phyloP scores from a whole-genome alignment of 1,139 yeast species.

The Geotrichum klebahnii region DNA sequence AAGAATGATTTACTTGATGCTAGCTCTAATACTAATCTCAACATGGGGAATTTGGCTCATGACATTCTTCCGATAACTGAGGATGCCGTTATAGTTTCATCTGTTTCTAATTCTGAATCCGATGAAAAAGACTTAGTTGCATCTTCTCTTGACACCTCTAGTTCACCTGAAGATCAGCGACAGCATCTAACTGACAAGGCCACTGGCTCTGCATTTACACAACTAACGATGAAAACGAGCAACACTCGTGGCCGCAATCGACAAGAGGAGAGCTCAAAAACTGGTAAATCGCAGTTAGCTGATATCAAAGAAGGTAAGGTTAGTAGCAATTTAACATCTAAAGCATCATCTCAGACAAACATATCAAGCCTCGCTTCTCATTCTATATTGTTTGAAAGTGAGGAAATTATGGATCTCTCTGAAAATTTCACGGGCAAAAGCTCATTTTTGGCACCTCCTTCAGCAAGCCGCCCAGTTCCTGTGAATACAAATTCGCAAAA shows the following conservation, averaged over 20 bases:
- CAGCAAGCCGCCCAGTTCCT: not conserved
- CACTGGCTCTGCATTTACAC: slow-evolving; percentile 7
- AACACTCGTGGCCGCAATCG: not conserved
- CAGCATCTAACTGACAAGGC: not conserved
- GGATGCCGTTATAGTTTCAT: not conserved
- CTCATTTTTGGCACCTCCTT: not conserved
- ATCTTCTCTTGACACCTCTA: slow-evolving; percentile 14
- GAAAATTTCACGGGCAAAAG: not conserved
- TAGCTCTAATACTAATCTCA: not conserved
- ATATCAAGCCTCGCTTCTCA: not conserved
- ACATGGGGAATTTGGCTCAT: not conserved
- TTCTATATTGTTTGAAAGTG: not conserved
- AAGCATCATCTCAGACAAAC: not conserved
- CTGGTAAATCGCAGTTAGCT: not conserved
- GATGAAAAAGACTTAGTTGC: slow-evolving; percentile 8
- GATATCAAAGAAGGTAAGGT: slow-evolving; percentile 11
- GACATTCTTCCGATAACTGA: not conserved
- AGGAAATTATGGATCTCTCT: not conserved
- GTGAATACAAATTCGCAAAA: not conserved
- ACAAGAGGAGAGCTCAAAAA: not conserved
- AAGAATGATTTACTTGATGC: not conserved
- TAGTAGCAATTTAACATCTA: not conserved
- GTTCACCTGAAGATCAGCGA: slow-evolving; percentile 7
- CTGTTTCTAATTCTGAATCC: slow-evolving; percentile 10
- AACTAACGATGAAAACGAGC: slow-evolving; percentile 1